phyloP scores from a whole-genome alignment of 2,329 filamentous ascomycete genomes.

The Thielaviopsis ethacetica region DNA sequence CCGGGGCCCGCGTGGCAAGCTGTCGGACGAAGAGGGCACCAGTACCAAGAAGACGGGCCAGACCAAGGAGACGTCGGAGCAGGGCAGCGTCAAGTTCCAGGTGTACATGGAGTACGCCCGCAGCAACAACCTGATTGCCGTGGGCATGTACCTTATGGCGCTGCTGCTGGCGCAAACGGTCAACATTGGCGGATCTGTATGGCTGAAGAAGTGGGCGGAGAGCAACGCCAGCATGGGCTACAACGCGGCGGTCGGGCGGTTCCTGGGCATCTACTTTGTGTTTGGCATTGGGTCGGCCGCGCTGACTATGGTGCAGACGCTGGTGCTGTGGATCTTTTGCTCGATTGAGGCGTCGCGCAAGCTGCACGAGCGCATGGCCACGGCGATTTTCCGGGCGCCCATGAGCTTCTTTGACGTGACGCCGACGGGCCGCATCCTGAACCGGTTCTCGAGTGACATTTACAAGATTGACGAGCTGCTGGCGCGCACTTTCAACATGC shows the following conservation, averaged over 20 bases:
- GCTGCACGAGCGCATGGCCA: slow-evolving; percentile 92
- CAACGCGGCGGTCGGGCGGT: slow-evolving; percentile 72
- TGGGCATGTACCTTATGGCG: slow-evolving; percentile 60
- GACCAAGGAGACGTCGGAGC: slow-evolving; percentile 72
- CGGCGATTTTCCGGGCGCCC: slow-evolving; percentile 88
- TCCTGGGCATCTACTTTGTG: slow-evolving; percentile 88
- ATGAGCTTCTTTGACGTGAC: slow-evolving; percentile 99
- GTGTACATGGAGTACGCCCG: slow-evolving; percentile 93
- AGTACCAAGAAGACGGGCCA: slow-evolving; percentile 56
- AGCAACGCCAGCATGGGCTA: slow-evolving; percentile 48
- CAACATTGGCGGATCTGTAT: slow-evolving; percentile 71
- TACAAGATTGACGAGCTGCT: slow-evolving; percentile 83
- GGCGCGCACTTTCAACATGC: slow-evolving; percentile 94
- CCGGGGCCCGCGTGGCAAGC: slow-evolving; percentile 66
- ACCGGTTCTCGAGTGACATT: slow-evolving; percentile 79
- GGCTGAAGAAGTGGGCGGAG: slow-evolving; percentile 90
- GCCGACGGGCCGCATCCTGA: slow-evolving; percentile 87
- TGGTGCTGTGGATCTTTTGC: slow-evolving; percentile 98
- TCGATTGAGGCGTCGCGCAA: slow-evolving; percentile 97
- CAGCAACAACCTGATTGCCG: slow-evolving; percentile 77
- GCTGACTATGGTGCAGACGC: slow-evolving; percentile 76
- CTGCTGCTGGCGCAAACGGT: slow-evolving; percentile 67
- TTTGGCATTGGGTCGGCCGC: slow-evolving; percentile 77
- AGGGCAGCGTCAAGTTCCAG: slow-evolving; percentile 95
- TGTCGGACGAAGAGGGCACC: slow-evolving; percentile 68